Evolutionary conservation across 2,329 filamentous ascomycete genomes (phyloP).

Genomic region (Hypoxylon sp.): DNA sequence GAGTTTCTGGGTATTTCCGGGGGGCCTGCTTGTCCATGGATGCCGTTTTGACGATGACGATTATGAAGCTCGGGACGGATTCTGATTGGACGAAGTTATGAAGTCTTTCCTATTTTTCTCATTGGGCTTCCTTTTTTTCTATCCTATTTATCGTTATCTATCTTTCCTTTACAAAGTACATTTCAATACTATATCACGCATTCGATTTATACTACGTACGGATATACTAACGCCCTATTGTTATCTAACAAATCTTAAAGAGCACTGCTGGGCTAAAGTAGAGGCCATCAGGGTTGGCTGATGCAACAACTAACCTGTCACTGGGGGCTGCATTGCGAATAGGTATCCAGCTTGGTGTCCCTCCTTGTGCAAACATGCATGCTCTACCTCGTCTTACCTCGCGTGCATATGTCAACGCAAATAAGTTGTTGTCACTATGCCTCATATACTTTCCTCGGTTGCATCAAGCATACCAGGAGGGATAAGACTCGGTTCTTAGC

Average conservation of each 20-base stretch:
- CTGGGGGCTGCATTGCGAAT: background rate
- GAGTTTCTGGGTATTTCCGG: constrained; percentile 25
- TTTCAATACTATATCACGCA: constrained; percentile 7
- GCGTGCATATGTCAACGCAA: background rate
- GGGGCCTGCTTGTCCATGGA: constrained; percentile 1
- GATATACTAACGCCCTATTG: background rate
- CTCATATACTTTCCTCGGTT: background rate
- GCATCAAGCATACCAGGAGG: background rate
- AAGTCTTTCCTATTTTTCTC: constrained; percentile 21
- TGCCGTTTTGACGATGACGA: constrained; percentile 36
- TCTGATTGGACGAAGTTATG: constrained; percentile 42
- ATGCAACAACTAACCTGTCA: constrained; percentile 14
- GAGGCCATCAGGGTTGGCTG: background rate
- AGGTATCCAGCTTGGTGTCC: constrained; percentile 12
- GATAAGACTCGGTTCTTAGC: background rate
- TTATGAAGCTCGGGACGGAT: constrained; percentile 33
- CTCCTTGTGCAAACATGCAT: constrained; percentile 4
- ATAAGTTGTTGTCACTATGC: background rate
- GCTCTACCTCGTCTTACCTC: background rate
- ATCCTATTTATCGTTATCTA: constrained; percentile 2
- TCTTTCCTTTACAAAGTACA: constrained; percentile 6
- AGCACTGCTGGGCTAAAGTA: constrained; percentile 3
- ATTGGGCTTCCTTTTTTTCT: constrained; percentile 10
- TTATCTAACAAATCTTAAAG: background rate
- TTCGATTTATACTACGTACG: background rate